Conservation (phyloP, 2,329 filamentous ascomycete genomes). For the Aschersonia sp. region DNA sequence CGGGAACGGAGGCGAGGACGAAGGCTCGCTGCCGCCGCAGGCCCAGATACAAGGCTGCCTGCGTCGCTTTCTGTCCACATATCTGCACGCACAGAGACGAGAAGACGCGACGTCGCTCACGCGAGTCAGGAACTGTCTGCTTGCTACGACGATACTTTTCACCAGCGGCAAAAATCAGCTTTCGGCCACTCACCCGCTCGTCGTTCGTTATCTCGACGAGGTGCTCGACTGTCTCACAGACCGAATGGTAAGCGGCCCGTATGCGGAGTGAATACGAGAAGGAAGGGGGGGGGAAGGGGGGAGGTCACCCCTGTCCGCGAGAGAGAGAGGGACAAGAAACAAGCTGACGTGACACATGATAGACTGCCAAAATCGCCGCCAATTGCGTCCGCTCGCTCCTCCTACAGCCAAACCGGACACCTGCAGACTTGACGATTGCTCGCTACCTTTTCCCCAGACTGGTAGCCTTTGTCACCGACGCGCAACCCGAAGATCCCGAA, state of each 20-base stretch:
- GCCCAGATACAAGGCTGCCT: constrained; percentile 71
- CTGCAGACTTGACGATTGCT: constrained; percentile 59
- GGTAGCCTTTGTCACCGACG: constrained; percentile 58
- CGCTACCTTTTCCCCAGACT: constrained; percentile 63
- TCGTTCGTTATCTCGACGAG: constrained; percentile 64
- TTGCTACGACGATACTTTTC: constrained; percentile 80
- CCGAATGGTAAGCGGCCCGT: constrained; percentile 42
- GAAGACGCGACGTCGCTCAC: constrained; percentile 62
- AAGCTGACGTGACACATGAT: neutral
- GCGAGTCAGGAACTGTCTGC: constrained; percentile 84
- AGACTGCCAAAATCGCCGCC: constrained; percentile 79
- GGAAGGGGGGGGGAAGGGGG: too few relatives aligned
- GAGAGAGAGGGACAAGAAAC: neutral
- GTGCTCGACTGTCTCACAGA: constrained; percentile 72
- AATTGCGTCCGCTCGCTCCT: constrained; percentile 81
- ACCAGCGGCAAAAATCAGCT: constrained; percentile 66
- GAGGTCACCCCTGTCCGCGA: too few relatives aligned
- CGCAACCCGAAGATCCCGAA: constrained; percentile 65
- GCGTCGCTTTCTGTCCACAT: constrained; percentile 68
- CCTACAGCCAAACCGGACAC: constrained; percentile 45
- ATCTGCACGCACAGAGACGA: constrained; percentile 60
- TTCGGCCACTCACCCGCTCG: constrained; percentile 58
- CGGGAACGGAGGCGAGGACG: constrained; percentile 18
- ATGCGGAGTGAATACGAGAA: too few relatives aligned
- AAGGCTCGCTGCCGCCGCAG: constrained; percentile 36